Evolutionary conservation across 352 stramenopile genomes (phyloP).

Genomic region (Globisporangium ultimum): DNA sequence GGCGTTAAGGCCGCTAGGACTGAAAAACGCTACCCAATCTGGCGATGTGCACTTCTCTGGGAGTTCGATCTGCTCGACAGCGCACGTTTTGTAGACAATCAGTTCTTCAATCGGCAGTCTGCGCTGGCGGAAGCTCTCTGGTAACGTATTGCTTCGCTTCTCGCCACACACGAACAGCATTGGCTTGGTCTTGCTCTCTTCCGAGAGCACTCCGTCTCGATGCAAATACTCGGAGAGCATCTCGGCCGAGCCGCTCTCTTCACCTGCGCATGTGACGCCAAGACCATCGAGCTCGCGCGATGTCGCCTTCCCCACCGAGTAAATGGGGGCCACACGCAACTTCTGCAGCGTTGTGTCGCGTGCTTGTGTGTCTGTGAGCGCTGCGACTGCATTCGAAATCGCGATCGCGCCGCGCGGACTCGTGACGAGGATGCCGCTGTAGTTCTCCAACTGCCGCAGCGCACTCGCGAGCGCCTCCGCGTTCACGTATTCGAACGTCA

Average conservation of each 20-base stretch:
- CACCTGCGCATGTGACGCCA: slow-evolving; percentile 51
- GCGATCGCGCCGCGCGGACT: slow-evolving; percentile 70
- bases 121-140: slow-evolving; percentile 54
- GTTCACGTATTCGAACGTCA: slow-evolving; percentile 72
- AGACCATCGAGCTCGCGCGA: slow-evolving; percentile 54
- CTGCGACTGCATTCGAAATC: slow-evolving; percentile 30
- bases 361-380: slow-evolving; percentile 16
- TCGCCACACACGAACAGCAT: slow-evolving; percentile 76
- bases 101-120: slow-evolving; percentile 53
- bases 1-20: slow-evolving; percentile 69
- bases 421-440: slow-evolving; percentile 64
- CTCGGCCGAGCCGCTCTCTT: slow-evolving; percentile 69
- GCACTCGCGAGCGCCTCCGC: slow-evolving; percentile 28
- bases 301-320: slow-evolving; percentile 67
- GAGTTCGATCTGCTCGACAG: slow-evolving; percentile 42
- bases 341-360: slow-evolving; percentile 19
- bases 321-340: slow-evolving; percentile 34
- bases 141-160: slow-evolving; percentile 59
- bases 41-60: slow-evolving; percentile 31
- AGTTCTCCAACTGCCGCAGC: slow-evolving; percentile 41
- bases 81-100: slow-evolving; percentile 57
- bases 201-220: slow-evolving; percentile 33
- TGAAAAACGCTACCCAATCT: slow-evolving; percentile 81
- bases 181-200: slow-evolving; percentile 32
- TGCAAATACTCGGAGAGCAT: slow-evolving; percentile 45